These are phyloP conservation scores for Cydonia oblonga DNA, from an alignment of 331 rosid genomes.

Conservation along the genomic window DNA sequence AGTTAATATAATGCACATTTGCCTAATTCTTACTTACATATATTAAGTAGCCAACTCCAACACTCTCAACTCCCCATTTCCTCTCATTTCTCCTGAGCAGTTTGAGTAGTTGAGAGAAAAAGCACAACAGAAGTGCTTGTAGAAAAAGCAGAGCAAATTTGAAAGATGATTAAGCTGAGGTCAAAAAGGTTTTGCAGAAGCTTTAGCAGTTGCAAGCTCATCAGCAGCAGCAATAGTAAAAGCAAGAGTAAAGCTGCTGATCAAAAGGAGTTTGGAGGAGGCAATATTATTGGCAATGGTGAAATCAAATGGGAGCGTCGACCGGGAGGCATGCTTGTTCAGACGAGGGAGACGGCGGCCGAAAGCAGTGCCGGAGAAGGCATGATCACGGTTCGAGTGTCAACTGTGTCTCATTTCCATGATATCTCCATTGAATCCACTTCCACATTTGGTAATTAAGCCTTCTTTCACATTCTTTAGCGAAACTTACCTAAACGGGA, in stretches of 20 bases:
- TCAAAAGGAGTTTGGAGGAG: slow-evolving; percentile 12
- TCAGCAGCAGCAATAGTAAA: slow-evolving; percentile 17
- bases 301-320: slow-evolving; percentile 92
- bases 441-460: slow-evolving; percentile 65
- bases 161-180: slow-evolving; percentile 64
- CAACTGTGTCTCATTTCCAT: slow-evolving; percentile 64
- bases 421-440: slow-evolving; percentile 62
- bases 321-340: slow-evolving; percentile 98
- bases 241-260: slow-evolving; percentile 5
- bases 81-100: neutral
- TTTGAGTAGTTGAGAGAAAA: neutral
- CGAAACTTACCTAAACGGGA: neutral
- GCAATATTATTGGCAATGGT: neutral
- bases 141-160: neutral
- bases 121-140: neutral
- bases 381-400: slow-evolving; percentile 61
- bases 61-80: neutral
- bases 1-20: neutral
- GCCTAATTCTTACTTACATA: neutral
- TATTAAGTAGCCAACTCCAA: slow-evolving; percentile 17
- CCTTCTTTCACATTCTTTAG: neutral
- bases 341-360: slow-evolving; percentile 46
- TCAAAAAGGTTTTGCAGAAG: slow-evolving; percentile 67
- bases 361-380: slow-evolving; percentile 33
- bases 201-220: slow-evolving; percentile 43